phyloP scores from a whole-genome alignment of 2,329 filamentous ascomycete genomes.

The Colletotrichum sp. region DNA sequence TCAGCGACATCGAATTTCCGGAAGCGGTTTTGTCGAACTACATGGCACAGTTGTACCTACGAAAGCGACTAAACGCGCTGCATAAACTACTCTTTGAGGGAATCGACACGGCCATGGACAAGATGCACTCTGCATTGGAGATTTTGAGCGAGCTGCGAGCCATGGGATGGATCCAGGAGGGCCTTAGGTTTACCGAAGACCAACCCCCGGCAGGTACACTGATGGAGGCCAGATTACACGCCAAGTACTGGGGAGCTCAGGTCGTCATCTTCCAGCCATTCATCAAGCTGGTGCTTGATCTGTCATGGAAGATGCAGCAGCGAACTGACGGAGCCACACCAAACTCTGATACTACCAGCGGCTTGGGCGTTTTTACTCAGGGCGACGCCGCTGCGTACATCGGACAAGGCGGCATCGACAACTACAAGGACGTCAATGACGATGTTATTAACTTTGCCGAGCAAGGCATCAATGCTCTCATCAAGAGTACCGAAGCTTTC shows the following conservation, averaged over 20 bases:
- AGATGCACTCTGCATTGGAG: slow-evolving; percentile 50
- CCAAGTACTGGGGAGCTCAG: slow-evolving; percentile 92
- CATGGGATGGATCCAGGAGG: slow-evolving; percentile 52
- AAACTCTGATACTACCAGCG: slow-evolving; percentile 36
- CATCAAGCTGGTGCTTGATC: slow-evolving; percentile 60
- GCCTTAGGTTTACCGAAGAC: slow-evolving; percentile 64
- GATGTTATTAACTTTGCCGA: slow-evolving; percentile 60
- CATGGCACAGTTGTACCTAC: slow-evolving; percentile 66
- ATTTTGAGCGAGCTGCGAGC: slow-evolving; percentile 19
- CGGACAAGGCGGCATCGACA: slow-evolving; percentile 29
- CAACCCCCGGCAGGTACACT: slow-evolving; percentile 79
- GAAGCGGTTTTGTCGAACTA: slow-evolving; percentile 63
- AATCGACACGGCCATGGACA: slow-evolving; percentile 39
- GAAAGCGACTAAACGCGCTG: slow-evolving; percentile 69
- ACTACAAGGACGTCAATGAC: slow-evolving; percentile 43
- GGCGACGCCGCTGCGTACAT: neutral
- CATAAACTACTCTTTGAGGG: slow-evolving; percentile 61
- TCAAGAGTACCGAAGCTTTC: slow-evolving; percentile 87
- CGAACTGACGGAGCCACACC: neutral
- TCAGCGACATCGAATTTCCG: slow-evolving; percentile 34
- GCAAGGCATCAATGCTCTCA: slow-evolving; percentile 74
- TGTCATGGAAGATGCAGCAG: slow-evolving; percentile 42
- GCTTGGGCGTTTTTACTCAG: slow-evolving; percentile 35
- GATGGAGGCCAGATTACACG: slow-evolving; percentile 81
- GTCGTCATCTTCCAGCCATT: slow-evolving; percentile 90